Base-by-base conservation (phyloP, 1,284 basidiomycete species). In the Leccinum angustisporum region DNA sequence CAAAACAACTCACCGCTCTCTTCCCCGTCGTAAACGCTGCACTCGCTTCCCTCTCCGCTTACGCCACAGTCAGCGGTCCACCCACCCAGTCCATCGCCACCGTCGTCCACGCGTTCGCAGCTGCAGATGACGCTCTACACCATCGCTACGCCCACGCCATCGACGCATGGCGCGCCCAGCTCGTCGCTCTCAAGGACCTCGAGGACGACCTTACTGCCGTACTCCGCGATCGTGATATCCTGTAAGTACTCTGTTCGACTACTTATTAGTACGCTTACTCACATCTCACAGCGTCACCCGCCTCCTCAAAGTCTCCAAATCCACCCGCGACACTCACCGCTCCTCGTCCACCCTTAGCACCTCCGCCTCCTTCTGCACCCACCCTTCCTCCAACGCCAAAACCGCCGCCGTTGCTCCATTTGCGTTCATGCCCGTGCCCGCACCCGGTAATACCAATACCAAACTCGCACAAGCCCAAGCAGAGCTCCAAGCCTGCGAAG, bases 401-500 rank as follows among this genome's bases (percentile, higher is more conserved):
- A 77, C 69, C 5, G 71, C 78, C 6, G 46, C 68, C 2, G 36
- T 1, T 34, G 61, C 68, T 6, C 58, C 33, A 13, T 40, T 40
- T 40, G 16, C 31, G 9, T 3, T 31, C 31, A 31, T 9, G 31
- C 3, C 9, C 31, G 31, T 9, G 5, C 9, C 38, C 9, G 8
- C 2, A 40, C 38, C 16, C 38, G 1, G 36, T 38, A 40, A 16
- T 2, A 71, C 70, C 60, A 76, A 77, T 10, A 68, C 76, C 25
- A 92, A 91, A 71, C 80, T 92, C 7, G 78, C 79, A 0, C 73
- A 82, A 3, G 90, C 90, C 0, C 91, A 92, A 66, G 78, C 85
- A 0, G 87, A 92, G 65, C 77, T 92, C 16, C 88, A 91, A 66
- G 91, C 88, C 9, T 93, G 91, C 71, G 90, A 92, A 68, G 78